Evolutionary conservation across 495 filamentous ascomycete species (phyloP).

Genomic region (Pseudotulostoma volvatum): DNA sequence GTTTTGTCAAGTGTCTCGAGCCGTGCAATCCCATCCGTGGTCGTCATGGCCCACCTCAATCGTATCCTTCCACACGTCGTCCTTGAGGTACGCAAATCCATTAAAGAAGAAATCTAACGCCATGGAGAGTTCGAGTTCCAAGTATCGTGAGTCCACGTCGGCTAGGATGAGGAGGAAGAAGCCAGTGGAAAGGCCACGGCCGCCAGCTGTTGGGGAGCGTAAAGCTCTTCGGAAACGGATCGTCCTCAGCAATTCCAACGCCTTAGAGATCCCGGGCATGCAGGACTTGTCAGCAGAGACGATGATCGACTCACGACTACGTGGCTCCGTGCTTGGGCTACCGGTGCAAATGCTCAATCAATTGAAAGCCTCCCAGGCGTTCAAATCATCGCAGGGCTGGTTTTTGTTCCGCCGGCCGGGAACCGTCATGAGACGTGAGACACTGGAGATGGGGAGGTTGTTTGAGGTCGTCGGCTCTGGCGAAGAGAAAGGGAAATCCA

Average conservation of each 20-base stretch:
- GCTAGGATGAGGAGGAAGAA: conserved; percentile 40
- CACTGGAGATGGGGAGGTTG: conserved; percentile 46
- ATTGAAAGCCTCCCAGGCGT: conserved; percentile 68
- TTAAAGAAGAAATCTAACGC: conserved; percentile 21
- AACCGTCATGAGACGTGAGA: conserved; percentile 57
- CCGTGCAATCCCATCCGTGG: conserved; percentile 17
- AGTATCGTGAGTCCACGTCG: conserved; percentile 25
- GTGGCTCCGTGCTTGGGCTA: conserved; percentile 51
- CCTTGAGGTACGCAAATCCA: conserved; percentile 22
- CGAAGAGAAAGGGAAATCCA: conserved; percentile 37
- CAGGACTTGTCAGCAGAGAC: conserved; percentile 39
- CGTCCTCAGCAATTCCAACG: conserved; percentile 85
- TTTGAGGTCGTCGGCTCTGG: conserved; percentile 35
- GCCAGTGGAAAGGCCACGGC: conserved; percentile 23
- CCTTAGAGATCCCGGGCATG: conserved; percentile 54
- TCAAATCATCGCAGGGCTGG: conserved; percentile 87
- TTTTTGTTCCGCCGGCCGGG: conserved; percentile 65
- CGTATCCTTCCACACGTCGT: conserved; percentile 31
- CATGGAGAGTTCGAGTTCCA: conserved; percentile 11
- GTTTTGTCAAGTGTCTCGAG: conserved; percentile 33
- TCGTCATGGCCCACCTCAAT: conserved; percentile 19
- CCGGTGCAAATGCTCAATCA: conserved; percentile 55
- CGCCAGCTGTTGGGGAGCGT: conserved; percentile 58
- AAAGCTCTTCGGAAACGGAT: conserved; percentile 77
- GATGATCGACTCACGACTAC: conserved; percentile 34